Conservation (phyloP, 345 rosid species). For the Abelmoschus esculentus region DNA sequence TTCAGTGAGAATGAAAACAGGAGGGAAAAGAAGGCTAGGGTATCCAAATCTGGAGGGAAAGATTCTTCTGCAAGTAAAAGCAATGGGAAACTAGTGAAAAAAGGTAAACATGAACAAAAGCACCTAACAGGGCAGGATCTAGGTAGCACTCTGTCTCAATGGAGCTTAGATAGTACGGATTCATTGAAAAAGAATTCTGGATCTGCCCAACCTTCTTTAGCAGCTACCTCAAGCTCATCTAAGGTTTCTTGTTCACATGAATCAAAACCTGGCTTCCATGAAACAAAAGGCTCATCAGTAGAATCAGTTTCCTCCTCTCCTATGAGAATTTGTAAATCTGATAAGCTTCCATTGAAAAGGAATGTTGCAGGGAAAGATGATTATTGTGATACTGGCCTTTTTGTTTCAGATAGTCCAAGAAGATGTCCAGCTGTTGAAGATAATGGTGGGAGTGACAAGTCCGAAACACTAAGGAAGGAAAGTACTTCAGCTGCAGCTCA, state of each 20-base stretch:
- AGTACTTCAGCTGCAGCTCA: conserved; percentile 23
- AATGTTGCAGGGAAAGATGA: conserved; percentile 32
- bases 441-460: conserved; percentile 58
- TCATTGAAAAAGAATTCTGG: conserved; percentile 46
- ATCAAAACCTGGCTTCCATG: conserved; percentile 39
- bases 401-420: conserved; percentile 32
- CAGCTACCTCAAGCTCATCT: conserved; percentile 89
- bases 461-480: conserved; percentile 38
- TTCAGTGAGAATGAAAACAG: conserved; percentile 45
- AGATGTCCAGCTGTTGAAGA: conserved; percentile 52
- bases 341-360: conserved; percentile 34
- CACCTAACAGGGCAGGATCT: conserved; percentile 29
- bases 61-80: conserved; percentile 53
- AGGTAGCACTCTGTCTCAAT: conserved; percentile 30
- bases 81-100: conserved; percentile 46
- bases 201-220: conserved; percentile 40
- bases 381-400: conserved; percentile 32
- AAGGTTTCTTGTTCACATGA: conserved; percentile 73
- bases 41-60: conserved; percentile 45
- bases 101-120: conserved; percentile 34
- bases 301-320: conserved; percentile 87
- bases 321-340: conserved; percentile 43
- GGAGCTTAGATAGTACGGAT: conserved; percentile 39
- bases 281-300: conserved; percentile 77
- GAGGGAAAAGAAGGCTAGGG: conserved; percentile 58